Conservation (phyloP, 139 green algal genomes). For the Chlorella sp. region DNA sequence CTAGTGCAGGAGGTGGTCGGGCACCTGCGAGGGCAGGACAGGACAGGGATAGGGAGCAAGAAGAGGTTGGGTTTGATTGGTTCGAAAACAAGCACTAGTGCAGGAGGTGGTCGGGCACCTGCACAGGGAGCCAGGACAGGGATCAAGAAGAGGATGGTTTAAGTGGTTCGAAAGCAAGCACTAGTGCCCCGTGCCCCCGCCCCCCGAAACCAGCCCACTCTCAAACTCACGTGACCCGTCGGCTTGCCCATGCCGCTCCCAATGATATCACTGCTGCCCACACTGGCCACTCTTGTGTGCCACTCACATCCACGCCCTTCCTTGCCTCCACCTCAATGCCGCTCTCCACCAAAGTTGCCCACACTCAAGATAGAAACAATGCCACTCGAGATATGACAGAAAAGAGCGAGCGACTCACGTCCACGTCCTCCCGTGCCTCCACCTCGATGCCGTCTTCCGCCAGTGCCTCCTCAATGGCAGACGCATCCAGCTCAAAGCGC, state of each 20-base stretch:
- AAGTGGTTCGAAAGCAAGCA: not conserved
- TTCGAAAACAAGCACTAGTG: not conserved
- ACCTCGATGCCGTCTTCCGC: slow-evolving; percentile 60
- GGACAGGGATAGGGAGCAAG: not conserved
- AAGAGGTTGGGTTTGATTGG: not conserved
- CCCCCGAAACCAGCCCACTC: too few species aligned
- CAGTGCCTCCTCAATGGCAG: slow-evolving; percentile 78
- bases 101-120: slow-evolving; percentile 78
- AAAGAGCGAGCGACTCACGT: too few species aligned
- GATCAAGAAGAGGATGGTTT: not conserved
- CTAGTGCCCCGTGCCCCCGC: too few species aligned
- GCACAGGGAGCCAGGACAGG: not conserved
- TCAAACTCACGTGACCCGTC: too few species aligned
- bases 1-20: slow-evolving; percentile 81
- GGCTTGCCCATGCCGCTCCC: too few species aligned
- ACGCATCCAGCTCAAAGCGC: slow-evolving; percentile 78
- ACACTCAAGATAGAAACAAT: too few species aligned
- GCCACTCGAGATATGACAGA: too few species aligned
- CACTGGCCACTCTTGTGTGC: too few species aligned
- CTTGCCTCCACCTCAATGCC: too few species aligned
- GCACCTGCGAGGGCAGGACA: slow-evolving; percentile 32
- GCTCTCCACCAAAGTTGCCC: too few species aligned
- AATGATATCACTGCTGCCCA: too few species aligned
- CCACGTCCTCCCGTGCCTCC: slow-evolving; percentile 65
- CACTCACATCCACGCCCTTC: not conserved